Conservation (phyloP, 139 green algal genomes). For the Astrephomene gubernaculifera region DNA sequence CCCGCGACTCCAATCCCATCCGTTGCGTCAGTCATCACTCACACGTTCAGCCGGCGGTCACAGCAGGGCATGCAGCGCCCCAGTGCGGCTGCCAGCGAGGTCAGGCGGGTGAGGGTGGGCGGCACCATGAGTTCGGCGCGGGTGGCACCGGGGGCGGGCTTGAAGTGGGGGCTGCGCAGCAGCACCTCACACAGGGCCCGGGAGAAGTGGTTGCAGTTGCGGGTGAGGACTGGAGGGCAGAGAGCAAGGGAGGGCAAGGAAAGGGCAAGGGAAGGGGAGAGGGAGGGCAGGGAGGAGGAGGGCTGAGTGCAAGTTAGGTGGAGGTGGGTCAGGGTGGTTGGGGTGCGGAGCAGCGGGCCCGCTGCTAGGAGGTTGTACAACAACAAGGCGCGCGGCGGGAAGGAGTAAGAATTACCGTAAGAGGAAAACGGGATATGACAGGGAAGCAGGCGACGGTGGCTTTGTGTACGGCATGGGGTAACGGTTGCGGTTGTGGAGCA, state of each 20-base stretch:
- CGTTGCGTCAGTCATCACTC: neutral
- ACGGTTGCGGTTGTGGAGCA: neutral
- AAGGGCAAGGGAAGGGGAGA: neutral
- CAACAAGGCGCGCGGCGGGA: neutral
- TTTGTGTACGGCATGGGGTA: neutral
- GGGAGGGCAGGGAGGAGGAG: neutral
- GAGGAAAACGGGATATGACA: neutral
- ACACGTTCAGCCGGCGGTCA: neutral
- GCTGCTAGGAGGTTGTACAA: neutral
- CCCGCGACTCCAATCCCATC: neutral
- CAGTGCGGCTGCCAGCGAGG: neutral
- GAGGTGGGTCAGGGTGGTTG: neutral
- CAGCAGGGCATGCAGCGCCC: neutral
- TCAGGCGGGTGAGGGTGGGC: neutral
- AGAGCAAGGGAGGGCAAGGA: neutral
- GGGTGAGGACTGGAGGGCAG: constrained; percentile 1
- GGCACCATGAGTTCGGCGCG: constrained; percentile 2
- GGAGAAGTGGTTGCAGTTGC: constrained; percentile 44
- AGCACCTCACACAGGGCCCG: neutral
- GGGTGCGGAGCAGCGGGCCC: neutral
- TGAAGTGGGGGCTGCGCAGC: constrained; percentile 22
- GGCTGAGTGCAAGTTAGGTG: neutral
- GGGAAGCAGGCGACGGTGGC: neutral
- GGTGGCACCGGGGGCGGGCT: constrained; percentile 16
- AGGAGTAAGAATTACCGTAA: neutral